Percentiles rank a stretch among this genome's conserved stretches.
Evolutionary conservation across 129 eudicot species (phyloP).

Genomic region (Arctium minus): DNA sequence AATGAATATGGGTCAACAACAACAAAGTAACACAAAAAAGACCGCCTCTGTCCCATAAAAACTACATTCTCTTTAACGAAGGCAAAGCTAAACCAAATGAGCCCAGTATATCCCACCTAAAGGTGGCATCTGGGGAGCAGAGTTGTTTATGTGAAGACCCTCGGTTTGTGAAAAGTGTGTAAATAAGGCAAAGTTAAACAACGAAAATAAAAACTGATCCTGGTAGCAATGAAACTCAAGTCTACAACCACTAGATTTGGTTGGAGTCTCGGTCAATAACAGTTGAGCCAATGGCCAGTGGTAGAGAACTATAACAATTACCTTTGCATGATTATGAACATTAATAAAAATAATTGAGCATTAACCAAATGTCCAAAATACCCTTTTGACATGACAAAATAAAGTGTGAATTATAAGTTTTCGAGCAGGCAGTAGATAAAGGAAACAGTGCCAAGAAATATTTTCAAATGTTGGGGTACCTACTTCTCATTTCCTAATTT

Average conservation of each 20-base stretch:
- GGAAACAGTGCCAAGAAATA: too few species aligned
- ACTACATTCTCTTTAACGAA: not conserved
- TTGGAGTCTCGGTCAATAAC: not conserved
- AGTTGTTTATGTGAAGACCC: too few species aligned
- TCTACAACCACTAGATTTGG: not conserved
- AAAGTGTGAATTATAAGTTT: not conserved
- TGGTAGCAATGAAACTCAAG: not conserved
- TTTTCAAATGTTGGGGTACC: too few species aligned
- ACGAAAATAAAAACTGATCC: too few species aligned
- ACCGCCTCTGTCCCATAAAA: not conserved
- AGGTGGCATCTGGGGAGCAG: too few species aligned
- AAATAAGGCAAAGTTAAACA: too few species aligned
- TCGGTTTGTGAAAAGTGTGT: not conserved
- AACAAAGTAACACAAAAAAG: not conserved
- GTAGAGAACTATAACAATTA: not conserved
- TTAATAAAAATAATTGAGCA: not conserved
- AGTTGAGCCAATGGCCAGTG: not conserved
- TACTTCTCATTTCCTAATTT: too few species aligned
- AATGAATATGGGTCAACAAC: not conserved
- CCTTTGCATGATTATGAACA: constrained; percentile 1
- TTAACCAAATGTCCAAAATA: not conserved
- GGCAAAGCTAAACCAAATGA: not conserved
- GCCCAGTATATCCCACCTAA: not conserved
- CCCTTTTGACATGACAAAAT: not conserved
- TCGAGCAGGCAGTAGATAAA: not conserved